A percentile compares a stretch with the other conserved stretches of the same genome.
Conservation (phyloP, 495 filamentous ascomycete species). For the Podospora tetraspora region DNA sequence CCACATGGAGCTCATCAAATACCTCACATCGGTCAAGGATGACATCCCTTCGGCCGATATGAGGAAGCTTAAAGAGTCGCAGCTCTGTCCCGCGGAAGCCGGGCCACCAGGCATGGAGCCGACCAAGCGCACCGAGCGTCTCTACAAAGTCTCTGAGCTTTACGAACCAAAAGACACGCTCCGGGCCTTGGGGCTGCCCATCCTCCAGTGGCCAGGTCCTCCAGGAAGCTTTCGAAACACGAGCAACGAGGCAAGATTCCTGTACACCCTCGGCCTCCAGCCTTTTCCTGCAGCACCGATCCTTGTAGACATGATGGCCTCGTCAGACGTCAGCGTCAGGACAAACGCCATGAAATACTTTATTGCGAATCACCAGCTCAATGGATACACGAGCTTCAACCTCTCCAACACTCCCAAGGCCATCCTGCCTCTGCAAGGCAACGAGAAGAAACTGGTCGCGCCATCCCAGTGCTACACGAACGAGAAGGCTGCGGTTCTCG, state of each 20-base stretch:
- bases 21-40: constrained; percentile 79
- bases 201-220: constrained; percentile 74
- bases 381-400: constrained; percentile 64
- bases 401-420: constrained; percentile 50
- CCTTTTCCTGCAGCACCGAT: constrained; percentile 62
- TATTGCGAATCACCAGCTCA: constrained; percentile 67
- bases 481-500: constrained; percentile 65
- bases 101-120: constrained; percentile 41
- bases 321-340: constrained; percentile 51
- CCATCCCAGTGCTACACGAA: constrained; percentile 81
- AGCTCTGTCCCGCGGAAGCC: constrained; percentile 76
- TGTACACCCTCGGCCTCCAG: constrained; percentile 64
- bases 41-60: constrained; percentile 87
- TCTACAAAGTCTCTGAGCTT: constrained; percentile 77
- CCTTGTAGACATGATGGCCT: constrained; percentile 71
- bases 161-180: constrained; percentile 75
- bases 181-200: constrained; percentile 61
- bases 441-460: constrained; percentile 54
- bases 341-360: constrained; percentile 75
- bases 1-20: constrained; percentile 90
- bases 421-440: constrained; percentile 68
- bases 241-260: constrained; percentile 67
- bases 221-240: constrained; percentile 57
- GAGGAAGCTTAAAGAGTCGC: constrained; percentile 65
- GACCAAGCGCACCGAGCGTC: constrained; percentile 38